These are phyloP conservation scores for Boletus huronensis DNA, from an alignment of 768 basidiomycete genomes.

Conservation along the genomic window DNA sequence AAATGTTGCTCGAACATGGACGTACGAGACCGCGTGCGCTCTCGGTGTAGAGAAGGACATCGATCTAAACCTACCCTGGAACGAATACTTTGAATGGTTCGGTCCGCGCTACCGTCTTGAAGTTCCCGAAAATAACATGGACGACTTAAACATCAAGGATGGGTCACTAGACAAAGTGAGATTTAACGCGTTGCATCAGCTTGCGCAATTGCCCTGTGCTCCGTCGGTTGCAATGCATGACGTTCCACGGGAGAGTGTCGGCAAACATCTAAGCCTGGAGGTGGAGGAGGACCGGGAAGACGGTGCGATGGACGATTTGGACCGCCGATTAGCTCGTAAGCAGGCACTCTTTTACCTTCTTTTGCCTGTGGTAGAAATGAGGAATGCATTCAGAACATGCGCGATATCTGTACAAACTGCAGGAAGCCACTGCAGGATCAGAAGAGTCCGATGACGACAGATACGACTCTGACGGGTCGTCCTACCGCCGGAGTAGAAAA, in stretches of 20 bases:
- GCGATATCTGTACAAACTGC: conserved; percentile 59
- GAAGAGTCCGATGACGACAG: conserved; percentile 49
- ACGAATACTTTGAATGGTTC: conserved; percentile 95
- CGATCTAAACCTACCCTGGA: conserved; percentile 78
- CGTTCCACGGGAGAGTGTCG: conserved; percentile 69
- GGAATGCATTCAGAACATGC: conserved; percentile 49
- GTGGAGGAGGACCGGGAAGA: conserved; percentile 41
- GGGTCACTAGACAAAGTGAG: conserved; percentile 76
- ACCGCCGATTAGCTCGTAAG: conserved; percentile 71
- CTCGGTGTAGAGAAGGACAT: conserved; percentile 80
- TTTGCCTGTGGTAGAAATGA: not conserved
- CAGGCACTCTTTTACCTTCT: not conserved
- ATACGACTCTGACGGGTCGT: conserved; percentile 49
- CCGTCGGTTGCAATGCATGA: conserved; percentile 87
- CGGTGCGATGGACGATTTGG: conserved; percentile 53
- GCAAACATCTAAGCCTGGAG: conserved; percentile 56
- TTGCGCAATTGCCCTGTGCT: conserved; percentile 61
- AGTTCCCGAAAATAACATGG: conserved; percentile 90
- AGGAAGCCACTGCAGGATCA: conserved; percentile 45
- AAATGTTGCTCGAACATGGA: conserved; percentile 93
- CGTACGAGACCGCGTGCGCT: conserved; percentile 94
- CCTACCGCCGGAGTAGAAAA: conserved; percentile 39
- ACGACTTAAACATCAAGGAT: conserved; percentile 83
- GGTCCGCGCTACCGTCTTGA: conserved; percentile 93
- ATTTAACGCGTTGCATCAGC: conserved; percentile 55